A percentile compares a stretch with the other conserved stretches of the same genome.
Conservation (phyloP, 257 asterid species). For the Solanum appendiculatum region DNA sequence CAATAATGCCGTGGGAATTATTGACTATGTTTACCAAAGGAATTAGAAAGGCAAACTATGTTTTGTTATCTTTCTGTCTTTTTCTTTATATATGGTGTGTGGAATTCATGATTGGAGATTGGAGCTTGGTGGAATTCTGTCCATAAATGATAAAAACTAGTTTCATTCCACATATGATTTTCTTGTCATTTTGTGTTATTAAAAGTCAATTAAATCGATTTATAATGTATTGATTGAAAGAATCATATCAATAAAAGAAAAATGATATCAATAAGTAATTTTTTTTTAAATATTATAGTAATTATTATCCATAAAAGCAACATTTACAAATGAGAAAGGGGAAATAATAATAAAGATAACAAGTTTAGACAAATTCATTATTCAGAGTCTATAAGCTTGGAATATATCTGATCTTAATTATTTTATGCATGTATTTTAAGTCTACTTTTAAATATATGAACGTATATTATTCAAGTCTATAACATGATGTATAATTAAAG, state of each 20-base stretch:
- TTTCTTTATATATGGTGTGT: background rate
- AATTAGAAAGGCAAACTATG: background rate
- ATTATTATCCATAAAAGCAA: background rate
- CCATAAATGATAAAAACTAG: background rate
- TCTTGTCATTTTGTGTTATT: background rate
- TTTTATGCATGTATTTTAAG: too few species aligned
- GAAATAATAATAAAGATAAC: background rate
- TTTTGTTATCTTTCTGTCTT: background rate
- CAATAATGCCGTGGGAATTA: background rate
- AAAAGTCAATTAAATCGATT: background rate
- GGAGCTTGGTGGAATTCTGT: background rate
- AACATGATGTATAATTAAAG: too few species aligned
- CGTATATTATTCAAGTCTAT: too few species aligned
- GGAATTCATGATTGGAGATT: background rate
- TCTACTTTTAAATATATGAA: too few species aligned
- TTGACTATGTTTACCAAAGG: background rate
- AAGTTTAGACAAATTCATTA: background rate
- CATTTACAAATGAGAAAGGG: background rate
- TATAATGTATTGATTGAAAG: background rate
- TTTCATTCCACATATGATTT: background rate
- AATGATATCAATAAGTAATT: background rate
- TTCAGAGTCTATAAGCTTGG: background rate
- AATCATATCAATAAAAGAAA: background rate
- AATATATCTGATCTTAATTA: background rate
- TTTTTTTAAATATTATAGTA: background rate